These are phyloP conservation scores for Apiospora phragmitis DNA, from an alignment of 2,329 filamentous ascomycete genomes.

Conservation along the genomic window DNA sequence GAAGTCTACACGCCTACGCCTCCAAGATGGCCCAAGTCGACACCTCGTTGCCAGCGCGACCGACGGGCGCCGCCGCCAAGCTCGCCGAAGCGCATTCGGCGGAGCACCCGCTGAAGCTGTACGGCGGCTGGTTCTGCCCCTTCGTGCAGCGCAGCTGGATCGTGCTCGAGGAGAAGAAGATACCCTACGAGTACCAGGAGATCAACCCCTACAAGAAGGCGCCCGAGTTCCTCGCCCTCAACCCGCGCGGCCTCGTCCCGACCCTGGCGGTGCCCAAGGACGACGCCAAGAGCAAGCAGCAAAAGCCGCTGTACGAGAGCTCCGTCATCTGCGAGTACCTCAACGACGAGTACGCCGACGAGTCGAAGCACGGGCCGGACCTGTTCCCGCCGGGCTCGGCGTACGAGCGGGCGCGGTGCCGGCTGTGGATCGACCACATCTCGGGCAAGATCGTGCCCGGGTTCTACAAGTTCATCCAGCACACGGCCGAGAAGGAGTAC, in stretches of 20 bases:
- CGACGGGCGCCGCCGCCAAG: slow-evolving; percentile 50
- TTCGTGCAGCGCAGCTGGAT: slow-evolving; percentile 74
- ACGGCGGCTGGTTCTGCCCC: slow-evolving; percentile 74
- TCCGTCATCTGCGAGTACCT: slow-evolving; percentile 74
- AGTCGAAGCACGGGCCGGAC: slow-evolving; percentile 42
- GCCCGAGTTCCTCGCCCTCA: slow-evolving; percentile 65
- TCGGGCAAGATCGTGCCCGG: slow-evolving; percentile 65
- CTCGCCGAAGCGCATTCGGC: slow-evolving; percentile 46
- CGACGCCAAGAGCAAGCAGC: slow-evolving; percentile 24
- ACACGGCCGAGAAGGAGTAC: slow-evolving; percentile 50
- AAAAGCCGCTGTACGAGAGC: slow-evolving; percentile 70
- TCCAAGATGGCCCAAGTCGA: slow-evolving; percentile 46
- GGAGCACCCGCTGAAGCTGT: slow-evolving; percentile 62
- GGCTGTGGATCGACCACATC: slow-evolving; percentile 76
- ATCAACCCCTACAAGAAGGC: slow-evolving; percentile 79
- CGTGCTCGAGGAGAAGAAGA: slow-evolving; percentile 69
- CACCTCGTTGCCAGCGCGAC: slow-evolving; percentile 45
- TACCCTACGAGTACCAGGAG: slow-evolving; percentile 74
- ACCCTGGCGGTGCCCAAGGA: slow-evolving; percentile 56
- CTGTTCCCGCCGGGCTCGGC: slow-evolving; percentile 58
- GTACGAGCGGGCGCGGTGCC: slow-evolving; percentile 64
- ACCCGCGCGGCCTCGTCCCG: slow-evolving; percentile 74
- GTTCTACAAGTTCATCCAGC: slow-evolving; percentile 65
- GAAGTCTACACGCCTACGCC: neutral
- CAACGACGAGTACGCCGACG: slow-evolving; percentile 65